Percentiles rank a stretch among this genome's conserved stretches.
phyloP scores from a whole-genome alignment of 768 basidiomycete genomes.

The Cubamyces sp. region DNA sequence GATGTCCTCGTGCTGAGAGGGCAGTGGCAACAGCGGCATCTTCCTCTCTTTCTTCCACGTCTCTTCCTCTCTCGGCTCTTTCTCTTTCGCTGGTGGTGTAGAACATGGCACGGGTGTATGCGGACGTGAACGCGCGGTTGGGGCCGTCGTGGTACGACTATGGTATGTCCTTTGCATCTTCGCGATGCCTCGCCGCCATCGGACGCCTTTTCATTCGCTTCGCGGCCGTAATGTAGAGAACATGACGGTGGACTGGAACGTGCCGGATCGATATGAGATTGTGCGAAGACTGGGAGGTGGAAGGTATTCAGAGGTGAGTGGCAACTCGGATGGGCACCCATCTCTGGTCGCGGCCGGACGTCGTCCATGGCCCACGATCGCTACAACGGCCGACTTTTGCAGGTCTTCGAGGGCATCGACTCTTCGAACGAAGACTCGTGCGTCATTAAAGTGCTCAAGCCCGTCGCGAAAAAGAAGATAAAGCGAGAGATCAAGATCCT shows the following conservation, averaged over 20 bases:
- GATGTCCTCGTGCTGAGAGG: constrained; percentile 23
- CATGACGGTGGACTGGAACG: constrained; percentile 92
- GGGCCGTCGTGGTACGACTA: constrained; percentile 96
- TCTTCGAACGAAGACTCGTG: constrained; percentile 90
- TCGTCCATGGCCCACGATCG: background rate
- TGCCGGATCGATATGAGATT: constrained; percentile 96
- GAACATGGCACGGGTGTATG: constrained; percentile 77
- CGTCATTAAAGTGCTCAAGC: constrained; percentile 98
- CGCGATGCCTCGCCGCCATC: background rate
- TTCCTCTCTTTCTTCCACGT: constrained; percentile 10
- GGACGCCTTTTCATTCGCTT: background rate
- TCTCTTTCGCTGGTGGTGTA: constrained; percentile 28
- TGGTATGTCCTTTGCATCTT: constrained; percentile 53
- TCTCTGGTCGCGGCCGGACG: no score
- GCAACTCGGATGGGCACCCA: background rate
- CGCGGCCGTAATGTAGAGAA: constrained; percentile 58
- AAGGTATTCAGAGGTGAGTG: constrained; percentile 86
- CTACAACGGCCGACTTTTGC: background rate
- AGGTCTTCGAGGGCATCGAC: constrained; percentile 94
- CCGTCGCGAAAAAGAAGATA: constrained; percentile 99
- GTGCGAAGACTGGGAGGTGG: constrained; percentile 93
- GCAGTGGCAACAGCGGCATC: constrained; percentile 10
- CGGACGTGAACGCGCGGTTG: constrained; percentile 83
- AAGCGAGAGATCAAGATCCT: constrained; percentile 98
- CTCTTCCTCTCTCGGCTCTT: background rate